Evolutionary conservation across 768 basidiomycete species (phyloP), one percentile per base, ranked within the genome.

Genomic region (Naganishia friedmannii): DNA sequence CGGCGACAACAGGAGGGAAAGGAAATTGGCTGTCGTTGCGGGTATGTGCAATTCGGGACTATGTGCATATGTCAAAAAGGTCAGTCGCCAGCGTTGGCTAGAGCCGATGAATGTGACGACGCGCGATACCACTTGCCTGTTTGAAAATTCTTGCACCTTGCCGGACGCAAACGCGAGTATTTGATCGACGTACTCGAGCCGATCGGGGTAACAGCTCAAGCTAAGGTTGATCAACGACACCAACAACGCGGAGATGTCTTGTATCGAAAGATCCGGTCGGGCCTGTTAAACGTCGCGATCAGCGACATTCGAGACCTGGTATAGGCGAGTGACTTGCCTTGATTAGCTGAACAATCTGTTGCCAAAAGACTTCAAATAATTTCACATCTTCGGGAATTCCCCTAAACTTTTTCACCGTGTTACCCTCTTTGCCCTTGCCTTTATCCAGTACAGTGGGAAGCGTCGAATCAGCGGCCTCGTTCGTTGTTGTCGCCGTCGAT

Each of bases 311-410:
- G 28, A 74, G 70, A 23, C 26, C 37, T 34, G 31, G 8, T n/a
- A 45, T 19, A 28, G 69, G 60, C 66, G 71, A 51, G 66, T 17
- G 23, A 78, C 86, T 23, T 74, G 92, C 93, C 87, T 94, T 96
- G 84, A 99, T 94, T 31, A 99, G 87, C 79, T 96, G 90, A 13
- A 98, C 94, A 6, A 98, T 92, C 79, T 99, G 96, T 73, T 90
- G 89, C 95, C 96, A 99, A 80, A 98, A 99, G 13, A 98, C 93
- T 78, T 99, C 96, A 72, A 99, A 99, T 65, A 99, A 82, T 77
- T 90, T 91, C 28, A 96, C 96, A 73, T 97, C 86, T 78, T 93
- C 91, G 9, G 96, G 96, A 53, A 98, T 88, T 23, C 96, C 96
- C 79, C 96, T 84, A 84, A 96, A 98, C 81, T 94, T 96, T 74